phyloP scores from a whole-genome alignment of 2,329 filamentous ascomycete genomes.

The Stemphylium lycopersici region DNA sequence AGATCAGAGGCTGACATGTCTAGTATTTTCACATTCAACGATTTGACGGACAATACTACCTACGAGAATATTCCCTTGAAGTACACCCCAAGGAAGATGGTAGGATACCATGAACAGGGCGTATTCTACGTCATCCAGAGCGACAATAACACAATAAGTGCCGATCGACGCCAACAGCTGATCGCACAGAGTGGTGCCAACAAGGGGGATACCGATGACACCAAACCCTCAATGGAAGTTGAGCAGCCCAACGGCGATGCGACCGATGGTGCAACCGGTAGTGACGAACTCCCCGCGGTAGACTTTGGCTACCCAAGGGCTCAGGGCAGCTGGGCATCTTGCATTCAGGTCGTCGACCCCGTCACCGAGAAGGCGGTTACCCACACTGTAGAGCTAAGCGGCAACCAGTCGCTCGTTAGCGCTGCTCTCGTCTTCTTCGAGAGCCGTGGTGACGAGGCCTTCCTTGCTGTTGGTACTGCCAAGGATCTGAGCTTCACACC shows the following conservation, averaged over 20 bases:
- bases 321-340: slow-evolving; percentile 90
- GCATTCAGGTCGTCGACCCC: slow-evolving; percentile 90
- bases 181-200: slow-evolving; percentile 67
- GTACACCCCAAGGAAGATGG: slow-evolving; percentile 87
- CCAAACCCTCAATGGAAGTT: slow-evolving; percentile 43
- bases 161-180: slow-evolving; percentile 75
- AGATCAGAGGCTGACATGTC: slow-evolving; percentile 17
- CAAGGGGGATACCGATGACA: slow-evolving; percentile 40
- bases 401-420: slow-evolving; percentile 92
- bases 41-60: slow-evolving; percentile 81
- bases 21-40: slow-evolving; percentile 89
- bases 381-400: slow-evolving; percentile 78
- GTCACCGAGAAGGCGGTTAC: slow-evolving; percentile 71
- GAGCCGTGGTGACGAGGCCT: slow-evolving; percentile 81
- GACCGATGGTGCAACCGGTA: slow-evolving; percentile 24
- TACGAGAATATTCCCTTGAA: slow-evolving; percentile 85
- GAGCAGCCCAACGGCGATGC: slow-evolving; percentile 23
- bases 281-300: slow-evolving; percentile 70
- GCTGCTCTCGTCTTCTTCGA: slow-evolving; percentile 83
- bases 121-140: slow-evolving; percentile 94
- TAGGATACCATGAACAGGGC: slow-evolving; percentile 84
- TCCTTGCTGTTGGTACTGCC: slow-evolving; percentile 91
- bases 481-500: slow-evolving; percentile 86
- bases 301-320: slow-evolving; percentile 90
- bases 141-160: slow-evolving; percentile 88